phyloP scores from a whole-genome alignment of 2,329 filamentous ascomycete species.

The Orbilia quercus region DNA sequence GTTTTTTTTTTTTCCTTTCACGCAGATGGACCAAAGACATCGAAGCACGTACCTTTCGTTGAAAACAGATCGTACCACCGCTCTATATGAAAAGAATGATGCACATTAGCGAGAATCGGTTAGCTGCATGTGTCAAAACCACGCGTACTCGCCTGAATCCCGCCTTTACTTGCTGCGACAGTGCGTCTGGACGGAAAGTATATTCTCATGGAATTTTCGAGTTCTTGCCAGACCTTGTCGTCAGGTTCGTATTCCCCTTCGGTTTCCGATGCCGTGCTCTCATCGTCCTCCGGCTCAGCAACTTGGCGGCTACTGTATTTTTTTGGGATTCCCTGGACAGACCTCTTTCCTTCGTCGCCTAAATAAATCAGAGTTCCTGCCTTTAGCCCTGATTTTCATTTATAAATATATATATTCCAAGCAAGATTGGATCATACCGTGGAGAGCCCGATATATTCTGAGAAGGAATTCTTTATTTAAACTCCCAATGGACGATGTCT shows the following conservation, averaged over 20 bases:
- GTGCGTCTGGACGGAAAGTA: constrained; percentile 84
- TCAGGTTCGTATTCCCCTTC: constrained; percentile 55
- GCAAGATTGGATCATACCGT: constrained; percentile 64
- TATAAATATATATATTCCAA: constrained; percentile 23
- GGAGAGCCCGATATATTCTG: constrained; percentile 70
- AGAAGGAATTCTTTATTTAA: constrained; percentile 76
- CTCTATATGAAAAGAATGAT: constrained; percentile 64
- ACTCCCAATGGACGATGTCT: constrained; percentile 84
- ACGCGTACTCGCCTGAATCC: constrained; percentile 67
- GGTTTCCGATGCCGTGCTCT: constrained; percentile 61
- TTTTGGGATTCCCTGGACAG: constrained; percentile 46
- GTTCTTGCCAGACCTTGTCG: constrained; percentile 56
- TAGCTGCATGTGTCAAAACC: constrained; percentile 54
- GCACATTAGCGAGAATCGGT: constrained; percentile 61
- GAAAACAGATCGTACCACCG: constrained; percentile 86
- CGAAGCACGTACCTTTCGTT: constrained; percentile 61
- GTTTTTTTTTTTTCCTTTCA: constrained; percentile 5
- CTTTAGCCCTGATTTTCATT: constrained; percentile 48
- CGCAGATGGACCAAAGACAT: constrained; percentile 10
- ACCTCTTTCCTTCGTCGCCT: constrained; percentile 52
- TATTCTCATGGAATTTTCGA: constrained; percentile 72
- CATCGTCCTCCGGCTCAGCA: constrained; percentile 68
- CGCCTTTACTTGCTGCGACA: constrained; percentile 73
- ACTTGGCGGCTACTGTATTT: constrained; percentile 37
- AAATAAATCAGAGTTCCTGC: constrained; percentile 33